phyloP scores from a whole-genome alignment of 2,329 filamentous ascomycete genomes.

The Dactylellina cionopaga region DNA sequence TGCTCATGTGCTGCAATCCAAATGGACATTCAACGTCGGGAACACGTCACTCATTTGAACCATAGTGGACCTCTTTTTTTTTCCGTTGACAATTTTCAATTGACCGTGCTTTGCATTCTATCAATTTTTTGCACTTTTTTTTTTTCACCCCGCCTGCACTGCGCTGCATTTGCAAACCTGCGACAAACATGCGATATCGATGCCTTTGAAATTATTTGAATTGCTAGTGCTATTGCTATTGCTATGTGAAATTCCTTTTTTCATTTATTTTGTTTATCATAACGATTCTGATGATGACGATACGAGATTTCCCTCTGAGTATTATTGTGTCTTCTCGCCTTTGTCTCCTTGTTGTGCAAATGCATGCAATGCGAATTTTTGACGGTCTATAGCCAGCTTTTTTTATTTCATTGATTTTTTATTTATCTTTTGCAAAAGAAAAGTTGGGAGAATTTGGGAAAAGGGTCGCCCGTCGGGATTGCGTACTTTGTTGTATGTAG shows the following conservation, averaged over 20 bases:
- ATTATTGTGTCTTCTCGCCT: too few relatives aligned
- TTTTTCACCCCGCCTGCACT: neutral
- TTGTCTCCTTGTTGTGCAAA: too few relatives aligned
- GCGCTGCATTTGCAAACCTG: neutral
- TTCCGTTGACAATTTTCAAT: neutral
- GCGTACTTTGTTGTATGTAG: neutral
- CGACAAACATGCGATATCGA: too few relatives aligned
- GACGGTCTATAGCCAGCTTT: neutral
- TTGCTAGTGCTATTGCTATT: too few relatives aligned
- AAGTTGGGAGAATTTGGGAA: constrained; percentile 7
- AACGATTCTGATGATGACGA: too few relatives aligned
- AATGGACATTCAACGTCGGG: neutral
- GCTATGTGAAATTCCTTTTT: too few relatives aligned
- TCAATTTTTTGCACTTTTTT: neutral
- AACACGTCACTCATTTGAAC: neutral
- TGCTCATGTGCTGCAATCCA: neutral
- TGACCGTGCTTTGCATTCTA: neutral
- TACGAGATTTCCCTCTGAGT: too few relatives aligned
- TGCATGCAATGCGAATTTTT: too few relatives aligned
- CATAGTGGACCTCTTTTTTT: neutral
- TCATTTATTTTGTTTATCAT: too few relatives aligned
- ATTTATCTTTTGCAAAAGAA: neutral
- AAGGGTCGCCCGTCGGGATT: neutral
- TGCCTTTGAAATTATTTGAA: too few relatives aligned
- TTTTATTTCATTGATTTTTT: neutral